Base-by-base conservation (phyloP, 2,329 filamentous ascomycete species). In the Paecilomyces dactylethromorphus region DNA sequence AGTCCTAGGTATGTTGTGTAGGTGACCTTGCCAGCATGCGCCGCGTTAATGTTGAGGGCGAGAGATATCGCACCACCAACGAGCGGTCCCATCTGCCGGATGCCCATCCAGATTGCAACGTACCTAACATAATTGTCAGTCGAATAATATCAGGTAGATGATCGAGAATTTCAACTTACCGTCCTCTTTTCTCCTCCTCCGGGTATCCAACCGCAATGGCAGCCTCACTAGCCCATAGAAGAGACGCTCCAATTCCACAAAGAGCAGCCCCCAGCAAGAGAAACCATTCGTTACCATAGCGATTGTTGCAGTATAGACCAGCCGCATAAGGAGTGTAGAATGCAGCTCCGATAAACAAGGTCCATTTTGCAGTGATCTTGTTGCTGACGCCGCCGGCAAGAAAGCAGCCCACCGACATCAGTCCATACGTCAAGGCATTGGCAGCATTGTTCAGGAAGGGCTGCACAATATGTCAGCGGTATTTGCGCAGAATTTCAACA, bases 21-120 rank as follows among this genome's bases (percentile, higher is more conserved):
- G 2, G 75, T 74, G 12, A 81, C 78, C 60, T 79, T 79, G 32
- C 79, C 79, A 11, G 71, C 66, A n/a, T 76, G 64, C 12, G 74
- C 74, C 12, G 73, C 70, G 2, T 75, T 72, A 58, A 75, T 72
- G 53, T 83, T 83, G 15, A 83, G 72, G 0, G 76, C 79, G 0
- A 83, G 74, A 26, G 81, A 78, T 31, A 83, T 81, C 0, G 80
- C 78, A 2, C 78, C 75, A 1, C 81, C 81, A 57, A 83, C 79
- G 22, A 84, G 74, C 58, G 82, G 81, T 0, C 81, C 81, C 7
- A 82, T 74, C 59, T 82, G 79, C 6, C 80, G 76, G 7, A 83
- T 76, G 6, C 79, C 78, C 3, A 83, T 77, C 81, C 81, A 83
- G 35, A 82, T 82, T 1, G 79, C 79, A 50, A 79, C 74, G n/a